Base-by-base conservation (phyloP, 495 filamentous ascomycete species). In the Aspergillus ostianus region DNA sequence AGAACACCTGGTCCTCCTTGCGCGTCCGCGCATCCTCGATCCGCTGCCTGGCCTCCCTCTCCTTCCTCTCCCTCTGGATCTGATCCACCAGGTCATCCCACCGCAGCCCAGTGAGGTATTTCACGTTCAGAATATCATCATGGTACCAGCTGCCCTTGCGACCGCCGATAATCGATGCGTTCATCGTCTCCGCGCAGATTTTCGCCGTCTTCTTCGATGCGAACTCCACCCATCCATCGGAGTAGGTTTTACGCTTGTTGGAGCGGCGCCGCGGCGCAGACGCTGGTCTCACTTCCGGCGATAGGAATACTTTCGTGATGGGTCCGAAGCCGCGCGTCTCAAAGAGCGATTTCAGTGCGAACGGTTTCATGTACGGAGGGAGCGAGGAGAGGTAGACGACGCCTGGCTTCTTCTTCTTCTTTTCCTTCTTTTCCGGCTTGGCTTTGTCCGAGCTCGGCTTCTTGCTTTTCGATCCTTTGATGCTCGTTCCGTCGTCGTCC, bases 161-260 rank as follows among this genome's bases (percentile, higher is more conserved):
- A 17, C 92, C 94, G 26, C 92, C 92, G 48, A 97, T 86, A 23
- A 82, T 92, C 27, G 81, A 79, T 27, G 90, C 87, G 72, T 98
- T 98, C 36, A 98, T 72, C 3, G 89, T 82, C 67, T 96, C 92
- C n/a, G 88, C 92, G 6, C 83, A 90, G 10, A 86, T 72, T 68
- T 95, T 95, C 4, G 94, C 95, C 45, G 90, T 87, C 64, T 85
- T 86, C 69, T 90, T 87, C 29, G 80, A 78, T 21, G 82, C 71
- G 65, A 96, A 97, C 67, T 98, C 94, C 18, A 98, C 85, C 94
- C 94, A 98, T 2, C 94, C 94, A 68, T 98, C 95, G 6, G 85
- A 87, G 73, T 89, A 98, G 17, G 80, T 84, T 58, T 89, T 85
- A 68, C 96, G 93, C 73, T 93, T 94, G 72, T 96, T 97, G 23